Base-by-base conservation (phyloP, 2,329 filamentous ascomycete species). In the Mycocentrospora acerina region DNA sequence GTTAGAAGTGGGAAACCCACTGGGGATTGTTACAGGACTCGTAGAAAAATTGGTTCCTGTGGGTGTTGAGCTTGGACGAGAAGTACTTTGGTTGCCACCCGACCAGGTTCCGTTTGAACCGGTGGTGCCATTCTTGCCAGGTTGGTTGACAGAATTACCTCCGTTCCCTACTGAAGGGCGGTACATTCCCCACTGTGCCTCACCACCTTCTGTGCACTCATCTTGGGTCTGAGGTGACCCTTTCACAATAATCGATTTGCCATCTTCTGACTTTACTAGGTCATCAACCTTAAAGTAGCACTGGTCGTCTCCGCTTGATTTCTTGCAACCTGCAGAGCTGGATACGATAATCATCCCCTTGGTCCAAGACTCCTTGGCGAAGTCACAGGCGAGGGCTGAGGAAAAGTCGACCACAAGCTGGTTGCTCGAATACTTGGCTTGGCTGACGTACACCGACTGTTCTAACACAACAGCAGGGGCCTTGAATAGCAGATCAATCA, bases 271-370 rank as follows among this genome's bases (percentile, higher is more conserved):
- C 16, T 36, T 36, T 25, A 29, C 17, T 9, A 27, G 14, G 4
- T 29, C 25, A 4, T 36, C 26, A 5, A 36, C 26, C 26, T 29
- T 29, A 16, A 36, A 36, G 26, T 36, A 36, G 26, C 34, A 36
- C 18, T 36, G 34, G 15, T 36, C 34, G 16, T 36, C 34, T 14
- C 29, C 34, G 16, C 25, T 22, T 15, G 16, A 27, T n/a, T 10
- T 17, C 16, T 27, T 36, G 34, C 34, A 36, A 9, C 13, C 27
- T 7, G 34, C 34, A 4, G 34, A 17, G 17, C 12, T 24, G 3
- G 34, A 29, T 17, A 36, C 26, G 26, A 36, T 29, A 17, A 36
- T 36, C 16, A 26, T 36, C 4, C 34, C 34, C 17, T 36, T 14
- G 2, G 17, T 12, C 34, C 34, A 36, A 17, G 34, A 29, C 19